Evolutionary conservation across 441 rosid genomes (phyloP).

Genomic region (Flueggea neowawraea): DNA sequence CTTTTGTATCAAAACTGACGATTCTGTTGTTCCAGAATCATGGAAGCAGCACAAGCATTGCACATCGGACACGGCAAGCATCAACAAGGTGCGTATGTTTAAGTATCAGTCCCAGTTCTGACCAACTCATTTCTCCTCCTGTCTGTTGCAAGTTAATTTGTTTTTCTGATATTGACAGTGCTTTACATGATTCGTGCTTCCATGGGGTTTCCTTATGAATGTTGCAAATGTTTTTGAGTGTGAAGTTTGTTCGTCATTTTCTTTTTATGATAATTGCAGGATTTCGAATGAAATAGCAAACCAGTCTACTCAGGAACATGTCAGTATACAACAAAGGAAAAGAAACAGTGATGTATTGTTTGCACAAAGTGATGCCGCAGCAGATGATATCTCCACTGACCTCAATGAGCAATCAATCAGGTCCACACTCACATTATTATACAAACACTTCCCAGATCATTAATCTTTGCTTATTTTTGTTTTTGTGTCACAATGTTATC

Average conservation of each 20-base stretch:
- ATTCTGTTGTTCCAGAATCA: slow-evolving; percentile 37
- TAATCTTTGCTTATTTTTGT: not conserved
- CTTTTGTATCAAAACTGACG: not conserved
- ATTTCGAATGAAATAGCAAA: slow-evolving; percentile 47
- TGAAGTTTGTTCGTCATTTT: no score
- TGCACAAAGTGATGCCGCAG: slow-evolving; percentile 20
- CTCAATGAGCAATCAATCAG: slow-evolving; percentile 39
- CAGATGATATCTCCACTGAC: slow-evolving; percentile 31
- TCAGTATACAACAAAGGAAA: slow-evolving; percentile 33
- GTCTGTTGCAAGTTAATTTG: not conserved
- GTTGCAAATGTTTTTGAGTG: no score
- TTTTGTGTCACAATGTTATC: slow-evolving; percentile 5
- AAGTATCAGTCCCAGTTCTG: not conserved
- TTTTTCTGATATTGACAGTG: no score
- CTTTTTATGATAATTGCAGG: slow-evolving; percentile 30
- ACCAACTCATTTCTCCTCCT: not conserved
- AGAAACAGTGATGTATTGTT: slow-evolving; percentile 38
- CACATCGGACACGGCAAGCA: slow-evolving; percentile 58
- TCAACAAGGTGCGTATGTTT: slow-evolving; percentile 42
- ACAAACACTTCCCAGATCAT: not conserved
- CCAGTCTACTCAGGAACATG: slow-evolving; percentile 39
- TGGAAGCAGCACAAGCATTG: slow-evolving; percentile 37
- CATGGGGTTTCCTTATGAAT: no score
- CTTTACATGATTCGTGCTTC: no score
- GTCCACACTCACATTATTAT: slow-evolving; percentile 17